phyloP scores from a whole-genome alignment of 2,329 filamentous ascomycete genomes.

The Xylaria sp. region DNA sequence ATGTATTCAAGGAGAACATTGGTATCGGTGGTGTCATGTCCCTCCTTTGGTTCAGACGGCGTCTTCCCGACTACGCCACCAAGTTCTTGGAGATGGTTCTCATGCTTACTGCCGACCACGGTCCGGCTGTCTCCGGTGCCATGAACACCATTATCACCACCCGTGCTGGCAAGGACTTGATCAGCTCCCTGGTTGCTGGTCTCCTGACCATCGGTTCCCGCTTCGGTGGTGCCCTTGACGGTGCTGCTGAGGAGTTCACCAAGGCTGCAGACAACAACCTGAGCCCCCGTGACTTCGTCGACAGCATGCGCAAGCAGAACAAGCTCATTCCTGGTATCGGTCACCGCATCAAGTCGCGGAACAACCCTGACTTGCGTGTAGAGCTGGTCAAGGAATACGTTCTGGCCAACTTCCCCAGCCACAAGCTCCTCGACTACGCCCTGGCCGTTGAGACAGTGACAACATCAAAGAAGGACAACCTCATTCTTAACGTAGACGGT shows the following conservation, averaged over 20 bases:
- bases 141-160: constrained; percentile 99
- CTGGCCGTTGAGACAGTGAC: constrained; percentile 97
- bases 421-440: constrained; percentile 98
- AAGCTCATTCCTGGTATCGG: constrained; percentile 99
- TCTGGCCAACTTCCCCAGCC: constrained; percentile 91
- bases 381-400: constrained; percentile 99
- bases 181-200: constrained; percentile 91
- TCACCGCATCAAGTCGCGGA: constrained; percentile 98
- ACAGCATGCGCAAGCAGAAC: constrained; percentile 99
- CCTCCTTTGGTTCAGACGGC: constrained; percentile 97
- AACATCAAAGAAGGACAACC: constrained; percentile 99
- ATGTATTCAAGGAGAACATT: constrained; percentile 98
- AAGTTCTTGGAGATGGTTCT: constrained; percentile 99
- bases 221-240: constrained; percentile 91
- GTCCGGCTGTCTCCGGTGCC: constrained; percentile 95
- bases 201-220: constrained; percentile 96
- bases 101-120: constrained; percentile 99
- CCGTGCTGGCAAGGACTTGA: constrained; percentile 97
- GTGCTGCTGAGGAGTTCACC: constrained; percentile 96
- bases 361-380: constrained; percentile 99
- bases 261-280: constrained; percentile 97
- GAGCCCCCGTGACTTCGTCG: constrained; percentile 96
- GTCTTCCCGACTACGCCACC: constrained; percentile 90
- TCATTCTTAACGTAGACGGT: constrained; percentile 98
- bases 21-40: constrained; percentile 99